phyloP scores from a whole-genome alignment of 1,284 basidiomycete genomes.

The Rhodotorula sp. region DNA sequence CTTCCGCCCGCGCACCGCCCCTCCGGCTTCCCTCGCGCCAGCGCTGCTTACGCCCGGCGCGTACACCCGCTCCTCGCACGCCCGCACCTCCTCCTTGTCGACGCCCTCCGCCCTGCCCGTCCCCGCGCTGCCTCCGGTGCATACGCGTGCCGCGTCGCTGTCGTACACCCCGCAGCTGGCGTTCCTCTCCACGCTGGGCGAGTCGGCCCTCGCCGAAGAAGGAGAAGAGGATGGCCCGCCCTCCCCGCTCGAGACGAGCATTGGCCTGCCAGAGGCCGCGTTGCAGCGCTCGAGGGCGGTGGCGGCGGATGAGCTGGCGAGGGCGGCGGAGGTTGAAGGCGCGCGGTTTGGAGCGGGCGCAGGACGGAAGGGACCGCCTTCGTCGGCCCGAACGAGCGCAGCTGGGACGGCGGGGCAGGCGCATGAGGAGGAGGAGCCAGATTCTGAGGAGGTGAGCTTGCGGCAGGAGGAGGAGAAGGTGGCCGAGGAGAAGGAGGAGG shows the following conservation, averaged over 20 bases:
- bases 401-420: too few species aligned
- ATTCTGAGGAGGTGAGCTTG: too few species aligned
- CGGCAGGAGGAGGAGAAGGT: not conserved
- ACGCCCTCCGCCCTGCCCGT: not conserved
- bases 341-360: not conserved
- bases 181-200: not conserved
- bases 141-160: not conserved
- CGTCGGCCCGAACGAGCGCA: too few species aligned
- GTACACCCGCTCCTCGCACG: not conserved
- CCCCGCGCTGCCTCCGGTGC: not conserved
- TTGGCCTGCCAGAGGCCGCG: not conserved
- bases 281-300: not conserved
- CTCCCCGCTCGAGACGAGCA: slow-evolving; percentile 5
- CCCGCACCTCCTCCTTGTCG: not conserved
- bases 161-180: not conserved
- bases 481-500: not conserved
- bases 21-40: slow-evolving; percentile 23
- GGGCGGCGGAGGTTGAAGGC: not conserved
- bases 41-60: not conserved
- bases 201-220: not conserved
- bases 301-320: not conserved
- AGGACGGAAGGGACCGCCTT: not conserved
- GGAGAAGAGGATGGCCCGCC: not conserved
- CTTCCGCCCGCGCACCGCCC: slow-evolving; percentile 29
- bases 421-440: too few species aligned